These are phyloP conservation scores for Ceratocystis harringtonii DNA, from an alignment of 2,329 filamentous ascomycete species.

Conservation along the genomic window DNA sequence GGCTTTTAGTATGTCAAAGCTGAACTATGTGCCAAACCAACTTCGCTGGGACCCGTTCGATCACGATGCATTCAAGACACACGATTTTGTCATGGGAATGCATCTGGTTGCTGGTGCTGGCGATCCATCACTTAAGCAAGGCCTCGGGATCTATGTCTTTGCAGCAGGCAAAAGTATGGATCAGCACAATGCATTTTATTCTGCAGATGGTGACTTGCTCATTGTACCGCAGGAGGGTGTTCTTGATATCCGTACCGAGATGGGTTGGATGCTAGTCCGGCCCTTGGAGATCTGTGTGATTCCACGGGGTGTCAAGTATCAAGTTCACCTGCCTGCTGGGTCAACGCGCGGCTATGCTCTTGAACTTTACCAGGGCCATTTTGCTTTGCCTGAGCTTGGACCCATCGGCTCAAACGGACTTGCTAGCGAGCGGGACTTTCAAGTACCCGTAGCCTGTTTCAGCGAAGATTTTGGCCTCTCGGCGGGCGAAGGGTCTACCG, in stretches of 20 bases:
- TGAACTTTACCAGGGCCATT: conserved; percentile 55
- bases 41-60: conserved; percentile 67
- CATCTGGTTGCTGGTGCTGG: conserved; percentile 63
- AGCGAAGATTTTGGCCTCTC: conserved; percentile 37
- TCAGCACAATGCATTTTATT: conserved; percentile 57
- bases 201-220: conserved; percentile 60
- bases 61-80: conserved; percentile 38
- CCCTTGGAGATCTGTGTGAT: conserved; percentile 61
- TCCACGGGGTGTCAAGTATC: conserved; percentile 53
- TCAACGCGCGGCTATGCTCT: conserved; percentile 54
- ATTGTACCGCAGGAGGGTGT: conserved; percentile 57
- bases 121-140: conserved; percentile 58
- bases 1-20: conserved; percentile 26
- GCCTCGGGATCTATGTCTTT: conserved; percentile 62
- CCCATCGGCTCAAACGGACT: conserved; percentile 54
- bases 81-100: conserved; percentile 38
- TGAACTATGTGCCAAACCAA: conserved; percentile 67
- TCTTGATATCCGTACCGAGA: conserved; percentile 57
- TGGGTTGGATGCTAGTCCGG: conserved; percentile 52
- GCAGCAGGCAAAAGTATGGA: conserved; percentile 60
- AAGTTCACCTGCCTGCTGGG: conserved; percentile 43
- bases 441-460: conserved; percentile 50
- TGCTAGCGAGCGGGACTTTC: conserved; percentile 56
- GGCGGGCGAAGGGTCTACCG: conserved; percentile 20
- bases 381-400: conserved; percentile 49